Base-by-base conservation (phyloP, 805 yeast genomes). In the Starmerella bombicola region DNA sequence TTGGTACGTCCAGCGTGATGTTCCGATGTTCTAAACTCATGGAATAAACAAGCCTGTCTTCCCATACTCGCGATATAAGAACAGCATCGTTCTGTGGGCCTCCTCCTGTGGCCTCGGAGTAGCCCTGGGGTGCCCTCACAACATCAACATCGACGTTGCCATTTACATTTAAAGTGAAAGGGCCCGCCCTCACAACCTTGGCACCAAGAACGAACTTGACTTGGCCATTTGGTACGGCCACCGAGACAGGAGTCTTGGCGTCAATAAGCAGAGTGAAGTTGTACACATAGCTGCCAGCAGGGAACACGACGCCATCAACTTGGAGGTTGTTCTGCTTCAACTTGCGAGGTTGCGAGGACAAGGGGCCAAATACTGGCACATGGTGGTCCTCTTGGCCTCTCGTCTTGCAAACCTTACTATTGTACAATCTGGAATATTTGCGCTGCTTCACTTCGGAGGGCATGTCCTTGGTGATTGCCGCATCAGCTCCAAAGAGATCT, bases 61-160 rank as follows among this genome's bases (percentile, higher is more conserved):
- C 94, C 95, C 95, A 84, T 45, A 81, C 83, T 46, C 86, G 70
- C 20, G 78, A 68, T 16, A 84, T 77, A 3, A 79, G 75, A 38
- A 84, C 80, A 0, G 93, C 93, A 54, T 83, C 93, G 50, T 77
- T 75, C 55, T 29, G 33, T 23, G 82, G 93, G 18, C 48, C 50
- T 6, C 25, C n/a, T 53, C 80, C 91, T n/a, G 76, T 70, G 26
- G 80, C 76, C 20, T 69, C 73, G 40, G 78, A 80, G 10, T 23
- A 17, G 18, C 43, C 51, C 2, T 78, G 65, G 9, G 84, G 88
- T 0, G 82, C 70, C 51, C 94, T 65, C 2, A 83, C 70, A 6
- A 84, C 66, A 2, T 65, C 69, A 2, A 84, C 64, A 2, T 79
- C 78, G 19, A 70, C 53, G 43, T 70, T 67, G 0, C 82, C 83